Percentiles rank a stretch among this genome's conserved stretches.
These are phyloP conservation scores for Aureoboletus auriporus DNA, from an alignment of 768 basidiomycete genomes.

Conservation along the genomic window DNA sequence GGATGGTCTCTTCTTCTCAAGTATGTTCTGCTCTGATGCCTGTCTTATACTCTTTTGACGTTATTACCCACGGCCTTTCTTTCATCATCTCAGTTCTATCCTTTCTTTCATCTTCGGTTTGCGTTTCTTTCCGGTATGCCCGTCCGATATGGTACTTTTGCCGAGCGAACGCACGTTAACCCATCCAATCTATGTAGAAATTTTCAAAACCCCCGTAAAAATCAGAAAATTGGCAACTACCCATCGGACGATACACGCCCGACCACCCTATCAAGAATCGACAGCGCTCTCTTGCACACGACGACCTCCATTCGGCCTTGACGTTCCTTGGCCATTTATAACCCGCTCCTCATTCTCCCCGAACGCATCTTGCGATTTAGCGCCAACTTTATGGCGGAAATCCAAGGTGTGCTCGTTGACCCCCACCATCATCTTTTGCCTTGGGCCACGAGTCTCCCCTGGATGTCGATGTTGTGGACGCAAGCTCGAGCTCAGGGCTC, in stretches of 20 bases:
- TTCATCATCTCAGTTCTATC: neutral
- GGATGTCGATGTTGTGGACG: neutral
- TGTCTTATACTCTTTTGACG: neutral
- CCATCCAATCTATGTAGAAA: neutral
- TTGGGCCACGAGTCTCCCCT: neutral
- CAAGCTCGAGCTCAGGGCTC: neutral
- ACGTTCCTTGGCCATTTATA: neutral
- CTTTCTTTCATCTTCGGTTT: neutral
- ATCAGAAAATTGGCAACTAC: conserved; percentile 3
- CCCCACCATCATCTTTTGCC: neutral
- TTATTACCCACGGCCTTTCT: neutral
- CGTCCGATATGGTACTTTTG: neutral
- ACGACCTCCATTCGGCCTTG: neutral
- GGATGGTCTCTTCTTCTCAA: neutral
- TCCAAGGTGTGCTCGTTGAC: conserved; percentile 3
- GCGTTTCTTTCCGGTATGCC: neutral
- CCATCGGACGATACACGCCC: neutral
- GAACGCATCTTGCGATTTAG: conserved; percentile 2
- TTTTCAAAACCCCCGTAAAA: neutral
- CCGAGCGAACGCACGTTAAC: neutral
- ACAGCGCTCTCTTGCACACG: neutral
- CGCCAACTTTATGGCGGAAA: conserved; percentile 6
- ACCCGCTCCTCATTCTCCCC: neutral
- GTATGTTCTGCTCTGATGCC: neutral
- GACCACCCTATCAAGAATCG: neutral